Evolutionary conservation across 169 alveolate genomes (phyloP), one percentile per base, ranked within the genome.

Genomic region (Pseudocohnilembus persalinus): DNA sequence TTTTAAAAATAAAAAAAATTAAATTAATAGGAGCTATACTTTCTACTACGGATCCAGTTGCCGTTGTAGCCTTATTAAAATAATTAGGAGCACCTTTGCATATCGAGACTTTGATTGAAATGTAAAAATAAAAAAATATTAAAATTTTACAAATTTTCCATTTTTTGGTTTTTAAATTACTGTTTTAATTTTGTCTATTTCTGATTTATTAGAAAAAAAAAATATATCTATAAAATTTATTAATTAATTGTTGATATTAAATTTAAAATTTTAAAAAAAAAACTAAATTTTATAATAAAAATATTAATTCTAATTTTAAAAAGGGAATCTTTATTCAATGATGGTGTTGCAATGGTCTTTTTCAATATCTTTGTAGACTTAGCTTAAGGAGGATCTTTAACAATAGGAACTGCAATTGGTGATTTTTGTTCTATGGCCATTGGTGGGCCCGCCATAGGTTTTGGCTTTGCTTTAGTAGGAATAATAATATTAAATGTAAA

Each of bases 41-140:
- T 0, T 85, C 93, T 6, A 90, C 93, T 31, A 89, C 93, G 33
- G 93, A 89, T 73, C 93, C 93, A 65, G 93, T 89, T 0, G 93
- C 93, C 33, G 93, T 89, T 0, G 93, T 89, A 16, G 90, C 93
- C 1, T 76, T 89, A 31, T 74, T 89, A 25, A 85, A 86, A 77
- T 88, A 85, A 85, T 73, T 89, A 6, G 93, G 93, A n/a, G 93
- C 93, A 6, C 77, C 89, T 72, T 31, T 86, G 31, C 81, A 80
- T n/a, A 73, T 89, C 20, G 74, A 88, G 16, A 83, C 83, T 27
- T 31, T 89, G 24, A 85, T 89, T 28, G 93, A 89, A 89, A 75
- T 74, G 87, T 49, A 49, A 49, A 11, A 11, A 49, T 49, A 11
- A 11, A 20, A 11, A 49, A 11, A 49, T 49, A 49, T 20, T 49